Conservation (phyloP, 805 yeast genomes). For the Candida pini region DNA sequence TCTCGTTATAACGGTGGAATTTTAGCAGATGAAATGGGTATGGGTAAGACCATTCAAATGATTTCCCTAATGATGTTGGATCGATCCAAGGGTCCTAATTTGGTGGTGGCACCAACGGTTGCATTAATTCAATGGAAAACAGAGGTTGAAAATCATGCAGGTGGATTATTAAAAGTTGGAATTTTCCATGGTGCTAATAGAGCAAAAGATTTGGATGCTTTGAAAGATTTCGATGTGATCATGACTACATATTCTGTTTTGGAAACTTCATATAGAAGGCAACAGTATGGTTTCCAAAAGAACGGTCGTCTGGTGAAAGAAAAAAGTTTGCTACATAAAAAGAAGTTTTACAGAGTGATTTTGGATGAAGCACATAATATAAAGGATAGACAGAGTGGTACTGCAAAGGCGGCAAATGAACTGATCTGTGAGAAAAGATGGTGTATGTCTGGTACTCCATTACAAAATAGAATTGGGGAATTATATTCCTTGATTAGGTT, state of each 20-base stretch:
- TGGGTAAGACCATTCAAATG: slow-evolving; percentile 98
- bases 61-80: slow-evolving; percentile 80
- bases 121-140: slow-evolving; percentile 97
- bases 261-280: slow-evolving; percentile 81
- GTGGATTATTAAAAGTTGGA: slow-evolving; percentile 58
- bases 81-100: slow-evolving; percentile 58
- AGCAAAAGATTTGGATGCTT: slow-evolving; percentile 48
- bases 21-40: slow-evolving; percentile 98
- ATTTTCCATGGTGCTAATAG: slow-evolving; percentile 86
- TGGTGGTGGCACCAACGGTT: slow-evolving; percentile 98
- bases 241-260: slow-evolving; percentile 90
- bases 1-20: slow-evolving; percentile 82
- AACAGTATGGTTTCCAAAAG: slow-evolving; percentile 75
- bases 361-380: slow-evolving; percentile 97
- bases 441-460: slow-evolving; percentile 94
- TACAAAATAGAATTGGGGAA: slow-evolving; percentile 95
- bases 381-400: slow-evolving; percentile 89
- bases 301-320: slow-evolving; percentile 69
- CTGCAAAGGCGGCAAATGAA: slow-evolving; percentile 85
- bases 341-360: slow-evolving; percentile 77
- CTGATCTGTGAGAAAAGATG: slow-evolving; percentile 70
- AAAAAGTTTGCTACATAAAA: slow-evolving; percentile 64
- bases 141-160: slow-evolving; percentile 84
- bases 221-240: slow-evolving; percentile 67
- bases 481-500: slow-evolving; percentile 88